Evolutionary conservation across 2,329 filamentous ascomycete species (phyloP).

Genomic region (Alternaria sp.): DNA sequence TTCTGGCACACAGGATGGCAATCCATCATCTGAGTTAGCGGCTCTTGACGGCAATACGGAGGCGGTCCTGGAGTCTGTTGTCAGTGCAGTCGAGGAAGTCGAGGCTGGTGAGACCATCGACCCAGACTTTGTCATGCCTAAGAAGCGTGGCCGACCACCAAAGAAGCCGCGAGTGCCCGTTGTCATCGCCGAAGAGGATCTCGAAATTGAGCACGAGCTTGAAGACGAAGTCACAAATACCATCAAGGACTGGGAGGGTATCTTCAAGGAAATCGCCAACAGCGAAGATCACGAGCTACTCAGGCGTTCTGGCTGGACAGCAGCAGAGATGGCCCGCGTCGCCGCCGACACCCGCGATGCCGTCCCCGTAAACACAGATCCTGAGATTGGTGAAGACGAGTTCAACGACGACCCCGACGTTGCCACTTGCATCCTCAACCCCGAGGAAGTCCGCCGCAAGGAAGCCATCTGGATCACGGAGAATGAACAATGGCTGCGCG

Average conservation of each 20-base stretch:
- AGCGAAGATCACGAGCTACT: conserved; percentile 41
- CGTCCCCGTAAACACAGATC: conserved; percentile 32
- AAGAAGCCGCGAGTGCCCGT: conserved; percentile 40
- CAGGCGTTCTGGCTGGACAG: conserved; percentile 32
- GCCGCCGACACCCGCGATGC: conserved; percentile 32
- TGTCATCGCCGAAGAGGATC: conserved; percentile 53
- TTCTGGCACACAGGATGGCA: conserved; percentile 5
- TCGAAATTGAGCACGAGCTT: conserved; percentile 55
- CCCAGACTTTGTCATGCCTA: conserved; percentile 32
- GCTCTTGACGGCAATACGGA: conserved; percentile 32
- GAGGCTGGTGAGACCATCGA: conserved; percentile 20
- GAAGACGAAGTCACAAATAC: conserved; percentile 53
- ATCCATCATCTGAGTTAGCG: conserved; percentile 19
- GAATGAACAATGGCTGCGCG: conserved; percentile 91
- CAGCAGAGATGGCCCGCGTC: conserved; percentile 35
- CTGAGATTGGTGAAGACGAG: conserved; percentile 77
- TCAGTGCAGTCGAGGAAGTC: conserved; percentile 25
- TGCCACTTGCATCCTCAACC: conserved; percentile 74
- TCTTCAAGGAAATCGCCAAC: conserved; percentile 37
- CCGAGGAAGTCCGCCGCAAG: conserved; percentile 79
- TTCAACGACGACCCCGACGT: conserved; percentile 93
- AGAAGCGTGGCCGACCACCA: conserved; percentile 47
- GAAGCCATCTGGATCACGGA: conserved; percentile 93
- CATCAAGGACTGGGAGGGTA: conserved; percentile 37
- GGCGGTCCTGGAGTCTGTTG: conserved; percentile 26